Conservation (phyloP, 768 basidiomycete species). For the Lactarius indigo region DNA sequence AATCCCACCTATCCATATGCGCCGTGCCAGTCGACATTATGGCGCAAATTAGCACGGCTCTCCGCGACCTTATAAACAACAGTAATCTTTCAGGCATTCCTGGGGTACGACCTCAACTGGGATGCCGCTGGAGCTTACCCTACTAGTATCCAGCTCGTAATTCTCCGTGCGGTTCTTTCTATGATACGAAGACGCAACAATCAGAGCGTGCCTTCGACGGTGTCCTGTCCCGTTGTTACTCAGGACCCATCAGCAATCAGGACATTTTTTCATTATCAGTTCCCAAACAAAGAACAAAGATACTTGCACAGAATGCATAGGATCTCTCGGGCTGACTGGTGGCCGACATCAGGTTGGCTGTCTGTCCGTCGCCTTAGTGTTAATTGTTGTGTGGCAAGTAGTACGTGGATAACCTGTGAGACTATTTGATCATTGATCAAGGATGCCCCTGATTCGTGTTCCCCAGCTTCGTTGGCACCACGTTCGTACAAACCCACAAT, state of each 20-base stretch:
- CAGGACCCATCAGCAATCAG: slow-evolving; percentile 43
- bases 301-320: slow-evolving; percentile 33
- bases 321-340: slow-evolving; percentile 69
- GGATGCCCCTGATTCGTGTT: slow-evolving; percentile 25
- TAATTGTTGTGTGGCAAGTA: slow-evolving; percentile 32
- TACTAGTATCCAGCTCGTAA: too few relatives aligned
- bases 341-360: slow-evolving; percentile 48
- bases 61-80: too few relatives aligned
- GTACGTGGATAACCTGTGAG: slow-evolving; percentile 55
- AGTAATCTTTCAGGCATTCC: too few relatives aligned
- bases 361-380: not conserved
- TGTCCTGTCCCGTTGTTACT: slow-evolving; percentile 72
- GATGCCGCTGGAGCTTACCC: too few relatives aligned
- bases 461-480: slow-evolving; percentile 41
- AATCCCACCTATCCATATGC: slow-evolving; percentile 70
- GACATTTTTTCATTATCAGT: too few relatives aligned
- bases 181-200: slow-evolving; percentile 35
- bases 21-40: slow-evolving; percentile 51
- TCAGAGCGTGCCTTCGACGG: slow-evolving; percentile 56
- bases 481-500: slow-evolving; percentile 38
- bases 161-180: too few relatives aligned
- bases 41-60: slow-evolving; percentile 37
- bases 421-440: slow-evolving; percentile 8
- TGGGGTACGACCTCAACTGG: too few relatives aligned
- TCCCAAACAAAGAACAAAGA: too few relatives aligned